Evolutionary conservation across 495 filamentous ascomycete species (phyloP), one percentile per base, ranked within the genome.

Genomic region (Aspergillus bridgeri): DNA sequence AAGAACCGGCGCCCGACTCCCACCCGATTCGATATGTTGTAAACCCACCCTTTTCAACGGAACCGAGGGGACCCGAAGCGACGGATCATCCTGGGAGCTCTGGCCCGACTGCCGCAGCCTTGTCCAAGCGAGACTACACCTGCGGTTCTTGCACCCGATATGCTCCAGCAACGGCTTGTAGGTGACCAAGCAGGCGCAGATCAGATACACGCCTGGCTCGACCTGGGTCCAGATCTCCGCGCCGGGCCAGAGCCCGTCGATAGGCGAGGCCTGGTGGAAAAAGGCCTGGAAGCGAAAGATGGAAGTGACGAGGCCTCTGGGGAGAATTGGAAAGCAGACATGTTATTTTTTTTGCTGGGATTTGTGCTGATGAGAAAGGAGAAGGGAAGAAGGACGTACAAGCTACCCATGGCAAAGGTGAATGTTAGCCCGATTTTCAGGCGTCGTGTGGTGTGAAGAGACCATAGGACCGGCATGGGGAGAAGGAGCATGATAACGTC

Each of bases 151-250:
- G n/a, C n/a, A n/a, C n/a, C n/a, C n/a, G n/a, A n/a, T n/a, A n/a
- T n/a, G n/a, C 29, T 33, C 13, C 4, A 33, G 6, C 29, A 51
- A 25, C 6, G 49, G 49, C 13, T 25, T 5, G 38, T 51, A 51
- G 4, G n/a, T 20, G 3, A 25, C 25, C 19, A 51, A 19, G 13
- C 49, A 51, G 17, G 49, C 49, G 3, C 25, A 18, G 3, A 51
- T 51, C 17, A 51, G 49, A n/a, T 51, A 51, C 1, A 51, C 49
- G 25, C 49, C 49, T 6, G 49, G 18, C 19, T 51, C 49, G 15
- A 51, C 20, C 6, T 20, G 17, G 13, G n/a, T 51, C 49, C 49
- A 51, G 6, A 11, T 38, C 6, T 38, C 6, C 1, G 38, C 49
- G 2, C 25, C 17, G 20, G 19, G 18, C 23, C 23, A 51, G 3